Conservation (phyloP, 202 grass and related monocot species). For the Setaria italica region DNA sequence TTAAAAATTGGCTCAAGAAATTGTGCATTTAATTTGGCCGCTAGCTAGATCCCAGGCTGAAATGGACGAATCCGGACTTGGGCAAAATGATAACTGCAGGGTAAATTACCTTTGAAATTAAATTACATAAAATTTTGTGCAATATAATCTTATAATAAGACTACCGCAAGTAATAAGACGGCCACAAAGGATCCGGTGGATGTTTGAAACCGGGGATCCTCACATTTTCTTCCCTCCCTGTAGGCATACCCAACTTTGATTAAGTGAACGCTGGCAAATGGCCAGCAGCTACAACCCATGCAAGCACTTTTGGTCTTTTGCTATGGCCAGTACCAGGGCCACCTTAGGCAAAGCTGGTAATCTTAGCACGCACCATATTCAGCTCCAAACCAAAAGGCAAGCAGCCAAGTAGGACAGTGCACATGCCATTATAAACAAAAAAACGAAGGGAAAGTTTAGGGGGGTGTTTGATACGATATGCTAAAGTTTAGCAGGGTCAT, state of each 20-base stretch:
- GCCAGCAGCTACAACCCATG: slow-evolving; percentile 56
- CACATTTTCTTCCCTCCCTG: neutral
- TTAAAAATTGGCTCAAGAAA: too few species aligned
- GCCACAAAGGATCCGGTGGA: neutral
- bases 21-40: too few species aligned
- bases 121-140: too few species aligned
- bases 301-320: slow-evolving; percentile 70
- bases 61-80: too few species aligned
- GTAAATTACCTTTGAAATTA: too few species aligned
- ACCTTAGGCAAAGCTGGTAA: slow-evolving; percentile 28
- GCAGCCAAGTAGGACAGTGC: neutral
- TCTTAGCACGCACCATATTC: slow-evolving; percentile 32
- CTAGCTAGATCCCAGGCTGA: too few species aligned
- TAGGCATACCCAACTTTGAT: slow-evolving; percentile 48
- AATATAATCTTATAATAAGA: too few species aligned
- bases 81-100: too few species aligned
- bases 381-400: slow-evolving; percentile 38
- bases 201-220: slow-evolving; percentile 25
- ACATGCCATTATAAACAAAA: neutral
- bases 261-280: slow-evolving; percentile 62
- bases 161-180: too few species aligned
- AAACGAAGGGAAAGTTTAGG: neutral
- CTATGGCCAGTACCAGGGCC: slow-evolving; percentile 43
- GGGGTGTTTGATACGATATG: too few species aligned
- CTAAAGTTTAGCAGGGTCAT: too few species aligned